These are phyloP conservation scores for Penstemon davidsonii DNA, from an alignment of 257 asterid genomes.

Conservation along the genomic window DNA sequence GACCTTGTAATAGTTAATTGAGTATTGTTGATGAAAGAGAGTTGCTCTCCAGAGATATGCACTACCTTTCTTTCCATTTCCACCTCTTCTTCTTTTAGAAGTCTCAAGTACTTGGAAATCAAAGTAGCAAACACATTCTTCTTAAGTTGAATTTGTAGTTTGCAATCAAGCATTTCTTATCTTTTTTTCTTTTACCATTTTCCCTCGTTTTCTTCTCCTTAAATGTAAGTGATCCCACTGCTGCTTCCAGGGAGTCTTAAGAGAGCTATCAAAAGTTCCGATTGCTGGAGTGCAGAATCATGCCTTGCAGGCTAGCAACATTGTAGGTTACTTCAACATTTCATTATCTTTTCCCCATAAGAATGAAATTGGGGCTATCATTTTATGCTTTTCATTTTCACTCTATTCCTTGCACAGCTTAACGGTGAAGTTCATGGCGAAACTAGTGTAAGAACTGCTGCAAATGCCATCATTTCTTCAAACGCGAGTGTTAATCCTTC, in stretches of 20 bases:
- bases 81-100: background rate
- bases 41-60: background rate
- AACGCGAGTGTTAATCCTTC: conserved; percentile 40
- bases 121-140: background rate
- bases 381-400: background rate
- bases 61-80: background rate
- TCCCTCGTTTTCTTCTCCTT: background rate
- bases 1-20: background rate
- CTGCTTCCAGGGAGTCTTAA: conserved; percentile 69
- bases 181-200: background rate
- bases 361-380: background rate
- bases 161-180: background rate
- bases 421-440: conserved; percentile 53
- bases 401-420: conserved; percentile 37
- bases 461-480: conserved; percentile 42
- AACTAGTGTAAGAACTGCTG: conserved; percentile 40
- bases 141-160: background rate
- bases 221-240: background rate
- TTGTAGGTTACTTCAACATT: conserved; percentile 30
- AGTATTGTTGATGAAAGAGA: background rate
- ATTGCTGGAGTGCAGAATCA: conserved; percentile 51
- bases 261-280: conserved; percentile 82
- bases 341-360: background rate
- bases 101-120: background rate
- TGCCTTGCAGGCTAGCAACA: conserved; percentile 50